Evolutionary conservation across 1,139 yeast species (phyloP), one percentile per base, ranked within the genome.

Genomic region (Sugiyamaella paludigena): DNA sequence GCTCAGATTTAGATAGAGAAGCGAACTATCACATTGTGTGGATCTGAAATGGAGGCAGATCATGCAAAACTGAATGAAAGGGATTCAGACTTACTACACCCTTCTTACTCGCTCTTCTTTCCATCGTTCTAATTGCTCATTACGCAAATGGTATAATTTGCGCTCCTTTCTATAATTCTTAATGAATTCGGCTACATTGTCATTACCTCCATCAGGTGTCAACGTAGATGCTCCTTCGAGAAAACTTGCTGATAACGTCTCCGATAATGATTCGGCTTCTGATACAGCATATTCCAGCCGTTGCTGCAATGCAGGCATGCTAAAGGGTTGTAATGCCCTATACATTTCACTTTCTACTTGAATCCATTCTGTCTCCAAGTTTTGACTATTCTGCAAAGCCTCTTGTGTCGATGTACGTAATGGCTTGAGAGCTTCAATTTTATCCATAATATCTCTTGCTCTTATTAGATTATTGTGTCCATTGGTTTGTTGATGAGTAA

Each of bases 51-150:
- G n/a, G n/a, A n/a, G n/a, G n/a, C n/a, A n/a, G n/a, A n/a, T n/a
- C n/a, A n/a, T n/a, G n/a, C n/a, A n/a, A n/a, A n/a, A n/a, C n/a
- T n/a, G n/a, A n/a, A n/a, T n/a, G n/a, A n/a, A n/a, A n/a, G n/a
- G n/a, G n/a, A n/a, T n/a, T n/a, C n/a, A n/a, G n/a, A n/a, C n/a
- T n/a, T n/a, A 19, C 24, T 19, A 45, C 4, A 40, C n/a, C 9
- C 56, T 49, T 9, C 80, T 78, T 0, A 84, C 84, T 48, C 91
- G 67, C 54, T 83, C 87, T 60, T 84, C 89, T 47, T 77, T 72
- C 77, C 86, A 76, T 42, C 91, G 68, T 55, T 77, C 76, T 53
- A 80, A 64, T 58, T 81, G 78, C 63, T 83, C 89, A 51, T 70
- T 71, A 33, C 84, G 67, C 48, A 78, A 61, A 64, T 84, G 85